phyloP scores from a whole-genome alignment of 805 yeast genomes.

The Saccharomycopsis babjevae region DNA sequence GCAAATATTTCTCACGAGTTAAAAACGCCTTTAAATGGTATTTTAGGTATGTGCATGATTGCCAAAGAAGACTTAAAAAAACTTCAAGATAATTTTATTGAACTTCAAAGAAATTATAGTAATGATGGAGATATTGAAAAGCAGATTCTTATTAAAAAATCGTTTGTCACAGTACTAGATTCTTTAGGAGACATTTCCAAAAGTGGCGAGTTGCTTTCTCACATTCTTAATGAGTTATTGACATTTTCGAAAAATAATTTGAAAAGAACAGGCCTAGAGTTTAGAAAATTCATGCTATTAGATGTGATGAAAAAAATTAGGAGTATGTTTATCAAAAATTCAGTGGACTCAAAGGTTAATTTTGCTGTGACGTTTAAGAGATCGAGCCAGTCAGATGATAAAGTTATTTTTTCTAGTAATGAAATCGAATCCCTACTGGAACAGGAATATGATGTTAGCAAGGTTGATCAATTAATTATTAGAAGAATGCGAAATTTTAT shows the following conservation, averaged over 20 bases:
- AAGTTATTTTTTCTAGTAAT: neutral
- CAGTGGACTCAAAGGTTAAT: conserved; percentile 65
- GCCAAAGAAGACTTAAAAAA: conserved; percentile 63
- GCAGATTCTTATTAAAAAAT: neutral
- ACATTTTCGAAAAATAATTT: conserved; percentile 90
- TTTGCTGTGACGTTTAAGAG: conserved; percentile 44
- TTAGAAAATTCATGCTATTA: conserved; percentile 63
- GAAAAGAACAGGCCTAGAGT: conserved; percentile 73
- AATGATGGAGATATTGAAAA: neutral
- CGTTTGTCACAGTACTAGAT: conserved; percentile 9
- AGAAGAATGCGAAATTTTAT: conserved; percentile 50
- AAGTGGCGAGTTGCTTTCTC: conserved; percentile 83
- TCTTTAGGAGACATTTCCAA: conserved; percentile 60
- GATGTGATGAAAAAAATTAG: conserved; percentile 81
- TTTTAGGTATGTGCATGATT: conserved; percentile 88
- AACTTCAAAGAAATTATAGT: neutral
- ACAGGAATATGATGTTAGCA: neutral
- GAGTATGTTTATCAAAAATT: conserved; percentile 75
- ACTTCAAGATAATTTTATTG: conserved; percentile 3
- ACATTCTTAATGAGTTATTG: conserved; percentile 79
- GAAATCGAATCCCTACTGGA: neutral
- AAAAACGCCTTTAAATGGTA: conserved; percentile 93
- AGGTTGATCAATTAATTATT: conserved; percentile 1
- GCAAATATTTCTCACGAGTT: conserved; percentile 91
- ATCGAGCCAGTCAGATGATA: neutral